These are phyloP conservation scores for Aspergillus amoenus DNA, from an alignment of 2,329 filamentous ascomycete genomes.

Conservation along the genomic window DNA sequence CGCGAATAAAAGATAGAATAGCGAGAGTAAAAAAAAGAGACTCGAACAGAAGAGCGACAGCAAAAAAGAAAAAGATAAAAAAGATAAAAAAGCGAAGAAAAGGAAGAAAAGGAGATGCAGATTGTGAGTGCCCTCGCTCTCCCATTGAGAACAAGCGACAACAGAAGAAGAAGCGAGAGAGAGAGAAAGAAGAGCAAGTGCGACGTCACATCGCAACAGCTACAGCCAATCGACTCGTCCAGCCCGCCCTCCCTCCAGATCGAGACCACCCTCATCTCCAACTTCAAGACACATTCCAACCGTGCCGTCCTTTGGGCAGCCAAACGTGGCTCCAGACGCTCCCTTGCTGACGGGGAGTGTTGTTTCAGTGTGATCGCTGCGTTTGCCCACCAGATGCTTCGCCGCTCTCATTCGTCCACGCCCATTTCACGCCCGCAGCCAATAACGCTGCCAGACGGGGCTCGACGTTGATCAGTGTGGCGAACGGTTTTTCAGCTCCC, in stretches of 20 bases:
- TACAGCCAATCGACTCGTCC: neutral
- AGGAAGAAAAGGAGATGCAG: neutral
- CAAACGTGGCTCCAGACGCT: conserved; percentile 13
- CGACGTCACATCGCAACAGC: conserved; percentile 14
- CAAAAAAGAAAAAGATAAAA: neutral
- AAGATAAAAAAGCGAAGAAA: conserved; percentile 5
- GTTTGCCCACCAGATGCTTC: neutral
- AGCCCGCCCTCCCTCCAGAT: neutral
- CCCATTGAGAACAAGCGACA: too few relatives aligned
- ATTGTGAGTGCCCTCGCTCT: too few relatives aligned
- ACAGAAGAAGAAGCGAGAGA: neutral
- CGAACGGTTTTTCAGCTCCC: neutral
- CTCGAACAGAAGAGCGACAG: neutral
- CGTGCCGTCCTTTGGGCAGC: neutral
- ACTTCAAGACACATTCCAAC: conserved; percentile 1
- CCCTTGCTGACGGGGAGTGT: conserved; percentile 1
- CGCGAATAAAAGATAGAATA: neutral
- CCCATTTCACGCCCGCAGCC: neutral
- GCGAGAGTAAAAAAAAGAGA: neutral
- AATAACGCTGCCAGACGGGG: neutral
- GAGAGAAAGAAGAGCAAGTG: conserved; percentile 1
- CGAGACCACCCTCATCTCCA: neutral
- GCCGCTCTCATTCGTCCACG: conserved; percentile 8
- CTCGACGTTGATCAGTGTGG: neutral
- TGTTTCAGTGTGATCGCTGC: conserved; percentile 1